A percentile compares a stretch with the other conserved stretches of the same genome.
Evolutionary conservation across 768 basidiomycete species (phyloP).

Genomic region (Rossbeevera mucosa): DNA sequence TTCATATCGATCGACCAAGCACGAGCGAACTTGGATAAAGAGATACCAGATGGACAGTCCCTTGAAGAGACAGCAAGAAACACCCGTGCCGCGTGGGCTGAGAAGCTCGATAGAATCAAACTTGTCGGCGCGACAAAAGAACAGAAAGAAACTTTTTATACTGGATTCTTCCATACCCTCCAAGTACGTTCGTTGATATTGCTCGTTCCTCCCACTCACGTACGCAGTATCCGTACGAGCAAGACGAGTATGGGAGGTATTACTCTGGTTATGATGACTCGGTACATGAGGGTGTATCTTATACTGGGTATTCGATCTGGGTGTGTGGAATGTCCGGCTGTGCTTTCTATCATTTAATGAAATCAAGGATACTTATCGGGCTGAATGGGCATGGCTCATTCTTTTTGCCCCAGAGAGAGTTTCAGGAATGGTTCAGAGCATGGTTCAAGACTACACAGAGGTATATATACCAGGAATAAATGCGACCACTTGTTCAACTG

Average conservation of each 20-base stretch:
- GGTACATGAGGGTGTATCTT: constrained; percentile 62
- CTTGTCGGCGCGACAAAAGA: constrained; percentile 46
- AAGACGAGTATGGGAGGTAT: constrained; percentile 60
- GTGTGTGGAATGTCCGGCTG: constrained; percentile 31
- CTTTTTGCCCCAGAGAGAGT: constrained; percentile 74
- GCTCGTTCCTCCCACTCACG: background rate
- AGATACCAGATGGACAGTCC: constrained; percentile 42
- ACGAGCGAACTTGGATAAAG: constrained; percentile 44
- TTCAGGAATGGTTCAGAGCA: constrained; percentile 69
- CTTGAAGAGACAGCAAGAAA: constrained; percentile 48
- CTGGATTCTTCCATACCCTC: constrained; percentile 58
- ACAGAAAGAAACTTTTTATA: constrained; percentile 52
- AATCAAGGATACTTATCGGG: constrained; percentile 68
- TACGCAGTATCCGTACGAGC: constrained; percentile 70
- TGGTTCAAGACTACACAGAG: constrained; percentile 74
- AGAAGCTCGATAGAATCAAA: constrained; percentile 50
- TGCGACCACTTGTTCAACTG: background rate
- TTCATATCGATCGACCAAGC: constrained; percentile 73
- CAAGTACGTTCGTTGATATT: constrained; percentile 36
- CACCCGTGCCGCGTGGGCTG: constrained; percentile 52
- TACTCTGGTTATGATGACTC: constrained; percentile 74
- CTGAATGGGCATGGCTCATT: constrained; percentile 75
- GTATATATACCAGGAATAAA: constrained; percentile 27
- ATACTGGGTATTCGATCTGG: constrained; percentile 81
- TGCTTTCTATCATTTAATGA: background rate